phyloP scores from a whole-genome alignment of 2,329 filamentous ascomycete species.

The Curvularia sp. region DNA sequence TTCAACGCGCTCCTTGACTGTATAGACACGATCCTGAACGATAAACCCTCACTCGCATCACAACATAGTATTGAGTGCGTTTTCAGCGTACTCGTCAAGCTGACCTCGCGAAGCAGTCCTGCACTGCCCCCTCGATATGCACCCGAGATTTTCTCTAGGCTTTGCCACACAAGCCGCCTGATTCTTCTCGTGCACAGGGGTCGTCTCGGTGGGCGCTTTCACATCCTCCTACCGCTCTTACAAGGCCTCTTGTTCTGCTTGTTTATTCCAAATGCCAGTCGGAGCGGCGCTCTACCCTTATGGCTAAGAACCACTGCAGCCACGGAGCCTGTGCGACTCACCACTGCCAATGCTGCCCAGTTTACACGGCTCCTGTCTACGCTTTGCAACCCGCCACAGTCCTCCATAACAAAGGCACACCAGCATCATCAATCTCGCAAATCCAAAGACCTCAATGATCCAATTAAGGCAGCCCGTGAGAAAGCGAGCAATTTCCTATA shows the following conservation, averaged over 20 bases:
- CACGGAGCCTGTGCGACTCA: conserved; percentile 34
- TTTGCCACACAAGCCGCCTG: conserved; percentile 62
- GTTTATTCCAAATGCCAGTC: conserved; percentile 57
- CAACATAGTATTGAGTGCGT: conserved; percentile 55
- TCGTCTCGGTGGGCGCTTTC: conserved; percentile 66
- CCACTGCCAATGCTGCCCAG: conserved; percentile 56
- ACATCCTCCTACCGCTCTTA: conserved; percentile 64
- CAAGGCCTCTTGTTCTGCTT: conserved; percentile 63
- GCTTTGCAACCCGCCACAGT: conserved; percentile 67
- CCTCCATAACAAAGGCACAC: conserved; percentile 57
- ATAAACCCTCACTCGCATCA: conserved; percentile 51
- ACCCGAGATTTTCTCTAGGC: conserved; percentile 59
- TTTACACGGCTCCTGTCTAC: conserved; percentile 65
- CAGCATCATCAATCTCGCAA: conserved; percentile 39
- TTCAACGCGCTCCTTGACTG: conserved; percentile 60
- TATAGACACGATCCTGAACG: conserved; percentile 54
- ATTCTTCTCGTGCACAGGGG: conserved; percentile 65
- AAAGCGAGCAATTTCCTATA: conserved; percentile 65
- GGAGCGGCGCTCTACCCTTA: conserved; percentile 36
- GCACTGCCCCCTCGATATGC: conserved; percentile 34
- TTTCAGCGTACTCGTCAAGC: conserved; percentile 46
- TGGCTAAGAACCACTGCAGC: conserved; percentile 38
- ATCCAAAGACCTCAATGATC: conserved; percentile 61
- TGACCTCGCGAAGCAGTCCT: conserved; percentile 45
- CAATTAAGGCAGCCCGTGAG: conserved; percentile 65